Base-by-base conservation (phyloP, 441 rosid genomes). In the Daphne laureola region DNA sequence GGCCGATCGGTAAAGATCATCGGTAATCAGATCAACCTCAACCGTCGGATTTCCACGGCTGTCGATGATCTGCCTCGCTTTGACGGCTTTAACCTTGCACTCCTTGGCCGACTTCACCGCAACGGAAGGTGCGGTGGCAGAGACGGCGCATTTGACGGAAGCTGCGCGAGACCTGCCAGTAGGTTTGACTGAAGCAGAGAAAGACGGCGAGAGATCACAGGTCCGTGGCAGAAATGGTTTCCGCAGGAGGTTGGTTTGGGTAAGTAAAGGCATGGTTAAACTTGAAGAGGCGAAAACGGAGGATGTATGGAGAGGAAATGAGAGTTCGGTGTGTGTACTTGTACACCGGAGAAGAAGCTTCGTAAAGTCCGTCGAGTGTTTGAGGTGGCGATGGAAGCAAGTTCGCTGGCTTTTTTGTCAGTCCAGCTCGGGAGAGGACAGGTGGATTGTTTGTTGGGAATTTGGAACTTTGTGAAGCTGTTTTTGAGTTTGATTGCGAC, bases 51-150 rank as follows among this genome's bases (percentile, higher is more conserved):
- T 92, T 5, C 96, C 98, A 53, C 95, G 69, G 72, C 98, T 92
- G 74, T 92, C 98, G 6, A 92, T 80, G 74, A 92, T 92, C 88
- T 92, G 98, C 62, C 98, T 82, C 26, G 95, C 96, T 66, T 81
- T 88, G 62, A 88, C 73, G 1, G 81, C 78, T 72, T 82, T 92
- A 53, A 86, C 82, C 67, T 70, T 81, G 63, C 68, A 66, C 55
- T 77, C 89, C 49, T 41, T 59, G 4, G 71, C 58, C 40, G 57
- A 44, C 54, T 41, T 47, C 49, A 43, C 25, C 2, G 59, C 25
- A 1, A 56, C 2, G 5, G 79, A 51, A 0, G 70, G 50, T 47
- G 78, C 78, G 13, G 79, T 54, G 40, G 77, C 66, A 4, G 25
- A 21, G 53, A 56, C 79, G 17, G 86, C 80, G 82, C 80, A 79